Base-by-base conservation (phyloP, 1,139 yeast species). In the Geotrichum aggregatum region DNA sequence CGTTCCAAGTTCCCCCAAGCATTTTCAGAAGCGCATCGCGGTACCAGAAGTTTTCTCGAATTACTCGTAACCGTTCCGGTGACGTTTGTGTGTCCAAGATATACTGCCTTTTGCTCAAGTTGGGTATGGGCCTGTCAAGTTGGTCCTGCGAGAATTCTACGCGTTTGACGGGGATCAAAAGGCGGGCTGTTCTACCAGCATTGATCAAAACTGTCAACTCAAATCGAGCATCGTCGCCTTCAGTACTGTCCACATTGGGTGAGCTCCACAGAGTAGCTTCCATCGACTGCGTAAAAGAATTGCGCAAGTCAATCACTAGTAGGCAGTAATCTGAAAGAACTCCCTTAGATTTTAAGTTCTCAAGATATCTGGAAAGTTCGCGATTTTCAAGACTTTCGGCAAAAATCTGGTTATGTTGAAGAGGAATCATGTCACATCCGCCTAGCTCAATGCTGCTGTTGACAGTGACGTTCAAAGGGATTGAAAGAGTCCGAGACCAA, bases 11-110 rank as follows among this genome's bases (percentile, higher is more conserved):
- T 1, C 95, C 96, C 2, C 68, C 66, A 13, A 92, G 61, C 28
- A 74, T 72, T 42, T 76, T 75, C 51, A 92, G 69, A 1, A 92
- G 66, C 52, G 76, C 74, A 53, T 84, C 82, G 52, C 95, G 71
- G 54, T 85, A 77, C 98, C 98, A 92, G 66, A 89, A 92, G 5
- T 79, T 71, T 58, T 82, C 82, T 55, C 80, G 75, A 69, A 81
- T 42, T 59, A 65, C 58, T 69, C 74, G 54, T 78, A 86, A 53
- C 77, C 83, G 60, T 69, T 77, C 71, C 2, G 78, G 80, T 0
- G 80, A 71, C 28, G 82, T 64, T 49, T 76, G 77, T 49, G 80
- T 77, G 61, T 84, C 84, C 34, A 82, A 77, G 18, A 88, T 74
- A 63, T 82, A 87, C 67, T 89, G 96, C 55, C 82, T 81, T 44